A percentile compares a stretch with the other conserved stretches of the same genome.
Evolutionary conservation across 352 stramenopile genomes (phyloP).

Genomic region (Phytophthora ohioensis): DNA sequence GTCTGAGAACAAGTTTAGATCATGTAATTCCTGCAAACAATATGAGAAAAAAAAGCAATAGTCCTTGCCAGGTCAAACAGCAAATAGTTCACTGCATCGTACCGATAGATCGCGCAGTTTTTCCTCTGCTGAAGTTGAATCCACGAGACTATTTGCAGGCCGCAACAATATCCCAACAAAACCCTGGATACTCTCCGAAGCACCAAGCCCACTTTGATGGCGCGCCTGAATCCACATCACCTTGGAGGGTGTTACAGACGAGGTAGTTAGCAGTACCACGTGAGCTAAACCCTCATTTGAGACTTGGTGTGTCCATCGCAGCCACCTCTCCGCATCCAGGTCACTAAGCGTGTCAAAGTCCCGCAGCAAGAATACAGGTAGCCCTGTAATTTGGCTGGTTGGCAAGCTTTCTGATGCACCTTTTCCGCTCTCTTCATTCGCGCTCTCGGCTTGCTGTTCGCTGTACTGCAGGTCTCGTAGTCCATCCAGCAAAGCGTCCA

Average conservation of each 20-base stretch:
- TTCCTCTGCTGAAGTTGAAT: slow-evolving; percentile 51
- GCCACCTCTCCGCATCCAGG: slow-evolving; percentile 41
- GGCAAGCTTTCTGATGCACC: background rate
- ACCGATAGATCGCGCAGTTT: slow-evolving; percentile 61
- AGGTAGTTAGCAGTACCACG: slow-evolving; percentile 59
- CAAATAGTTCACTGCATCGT: background rate
- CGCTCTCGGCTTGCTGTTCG: background rate
- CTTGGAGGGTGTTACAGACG: slow-evolving; percentile 55
- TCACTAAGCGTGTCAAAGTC: slow-evolving; percentile 62
- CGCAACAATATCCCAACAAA: slow-evolving; percentile 78
- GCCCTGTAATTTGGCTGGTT: background rate
- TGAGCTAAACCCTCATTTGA: slow-evolving; percentile 58
- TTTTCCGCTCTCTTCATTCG: background rate
- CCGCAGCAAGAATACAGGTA: slow-evolving; percentile 64
- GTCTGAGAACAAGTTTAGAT: slow-evolving; percentile 26
- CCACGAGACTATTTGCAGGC: slow-evolving; percentile 54
- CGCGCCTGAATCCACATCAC: slow-evolving; percentile 50
- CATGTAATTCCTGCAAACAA: slow-evolving; percentile 27
- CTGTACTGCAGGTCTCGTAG: slow-evolving; percentile 29
- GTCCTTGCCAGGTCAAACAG: background rate
- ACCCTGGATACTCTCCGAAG: slow-evolving; percentile 25
- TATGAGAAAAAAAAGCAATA: slow-evolving; percentile 7
- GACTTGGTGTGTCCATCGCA: slow-evolving; percentile 63
- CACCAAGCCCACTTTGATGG: slow-evolving; percentile 27
- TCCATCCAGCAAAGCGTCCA: slow-evolving; percentile 32